Evolutionary conservation across 2,329 filamentous ascomycete genomes (phyloP), one percentile per base, ranked within the genome.

Genomic region (Aspergillus sp.): DNA sequence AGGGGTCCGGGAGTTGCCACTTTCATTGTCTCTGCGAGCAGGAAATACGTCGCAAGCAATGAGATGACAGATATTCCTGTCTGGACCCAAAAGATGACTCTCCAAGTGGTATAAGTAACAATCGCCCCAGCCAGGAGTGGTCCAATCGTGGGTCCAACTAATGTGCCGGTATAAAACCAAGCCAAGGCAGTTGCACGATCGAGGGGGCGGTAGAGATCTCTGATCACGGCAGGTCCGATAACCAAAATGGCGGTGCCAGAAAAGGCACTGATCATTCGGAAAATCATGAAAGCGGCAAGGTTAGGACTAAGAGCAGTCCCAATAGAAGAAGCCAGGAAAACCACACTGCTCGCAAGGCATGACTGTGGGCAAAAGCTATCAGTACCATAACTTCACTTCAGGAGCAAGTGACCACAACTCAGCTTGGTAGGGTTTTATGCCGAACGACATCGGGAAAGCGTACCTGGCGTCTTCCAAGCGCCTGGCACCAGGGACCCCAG

Each of bases 71-170:
- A 20, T 14, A 49, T 43, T 2, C 40, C 47, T 0, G 30, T 32
- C 32, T 49, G 47, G 3, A 43, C 22, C 47, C 47, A 49, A 26
- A 35, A 44, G 7, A 49, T 44, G n/a, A 49, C 47, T n/a, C 47
- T 16, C 47, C 47, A 49, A 4, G 38, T 35, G 16, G 38, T 35
- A n/a, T 24, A 49, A n/a, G 47, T 49, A 2, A 49, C 47, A 17
- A 49, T 49, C 16, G 40, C 30, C 3, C 40, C 47, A 24, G 35
- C 47, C 4, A 49, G 17, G 16, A 32, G 30, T 11, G 47, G 47
- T 6, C 26, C 44, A 11, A 46, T 46, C 9, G 44, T 46, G 13
- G 44, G 44, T 7, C 44, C 44, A 26, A 46, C 32, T 13, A 46
- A 24, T 13, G 44, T 46, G 11, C 44, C 44, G 6, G 44, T 33